phyloP scores from a whole-genome alignment of 2,329 filamentous ascomycete species.

The Ilyonectria mors-panacis region DNA sequence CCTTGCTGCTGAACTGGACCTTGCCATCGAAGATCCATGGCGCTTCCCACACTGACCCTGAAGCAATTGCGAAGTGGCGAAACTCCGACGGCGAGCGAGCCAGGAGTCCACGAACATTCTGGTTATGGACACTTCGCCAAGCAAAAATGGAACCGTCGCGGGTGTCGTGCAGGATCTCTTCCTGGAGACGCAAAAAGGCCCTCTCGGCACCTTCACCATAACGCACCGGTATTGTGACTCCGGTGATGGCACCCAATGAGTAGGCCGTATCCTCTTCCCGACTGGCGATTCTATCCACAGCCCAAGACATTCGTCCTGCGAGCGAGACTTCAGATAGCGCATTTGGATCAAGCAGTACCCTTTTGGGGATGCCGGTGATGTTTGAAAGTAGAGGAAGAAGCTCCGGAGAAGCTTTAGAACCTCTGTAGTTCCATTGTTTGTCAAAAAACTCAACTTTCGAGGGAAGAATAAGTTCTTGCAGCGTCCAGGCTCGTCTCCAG shows the following conservation, averaged over 20 bases:
- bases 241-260: neutral
- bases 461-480: neutral
- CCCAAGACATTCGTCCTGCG: constrained; percentile 6
- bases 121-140: neutral
- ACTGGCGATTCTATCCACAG: neutral
- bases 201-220: constrained; percentile 10
- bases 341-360: neutral
- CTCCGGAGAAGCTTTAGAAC: too few relatives aligned
- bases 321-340: neutral
- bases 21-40: constrained; percentile 2
- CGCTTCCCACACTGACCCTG: too few relatives aligned
- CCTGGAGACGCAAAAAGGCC: neutral
- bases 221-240: neutral
- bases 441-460: neutral
- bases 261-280: constrained; percentile 3
- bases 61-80: neutral
- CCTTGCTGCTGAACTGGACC: neutral
- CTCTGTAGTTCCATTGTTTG: neutral
- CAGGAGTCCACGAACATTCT: neutral
- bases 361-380: neutral
- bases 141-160: constrained; percentile 12
- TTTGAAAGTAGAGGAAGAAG: neutral
- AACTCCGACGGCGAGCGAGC: constrained; percentile 5
- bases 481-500: neutral
- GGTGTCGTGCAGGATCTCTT: constrained; percentile 1